Conservation (phyloP, 768 basidiomycete genomes). For the Amanita brunnescens region DNA sequence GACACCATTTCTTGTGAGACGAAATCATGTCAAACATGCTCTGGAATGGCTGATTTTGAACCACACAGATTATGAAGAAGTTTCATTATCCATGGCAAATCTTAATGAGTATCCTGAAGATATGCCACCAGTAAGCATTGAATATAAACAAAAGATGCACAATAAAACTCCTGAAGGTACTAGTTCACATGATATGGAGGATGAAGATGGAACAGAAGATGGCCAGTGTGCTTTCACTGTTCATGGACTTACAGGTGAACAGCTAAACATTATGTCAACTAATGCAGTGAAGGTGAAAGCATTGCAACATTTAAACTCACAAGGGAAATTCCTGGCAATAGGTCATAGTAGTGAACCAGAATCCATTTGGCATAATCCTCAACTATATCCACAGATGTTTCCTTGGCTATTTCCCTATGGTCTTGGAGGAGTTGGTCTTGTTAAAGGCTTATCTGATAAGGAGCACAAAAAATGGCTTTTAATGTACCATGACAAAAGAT, state of each 20-base stretch:
- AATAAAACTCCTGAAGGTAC: constrained; percentile 9
- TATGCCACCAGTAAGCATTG: no score
- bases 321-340: constrained; percentile 15
- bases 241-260: constrained; percentile 19
- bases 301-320: constrained; percentile 17
- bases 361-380: constrained; percentile 26
- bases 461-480: constrained; percentile 19
- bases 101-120: no score
- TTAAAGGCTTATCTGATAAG: constrained; percentile 11
- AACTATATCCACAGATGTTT: constrained; percentile 22
- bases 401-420: constrained; percentile 32
- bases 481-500: constrained; percentile 10
- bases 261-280: constrained; percentile 13
- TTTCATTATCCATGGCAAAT: no score
- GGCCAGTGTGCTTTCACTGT: constrained; percentile 28
- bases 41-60: no score
- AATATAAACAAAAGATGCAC: no score
- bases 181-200: constrained; percentile 5
- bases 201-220: constrained; percentile 17
- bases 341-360: constrained; percentile 12
- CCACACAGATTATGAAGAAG: no score
- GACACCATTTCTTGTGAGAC: no score
- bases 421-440: constrained; percentile 10
- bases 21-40: no score
- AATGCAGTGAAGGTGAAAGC: constrained; percentile 16